Conservation (phyloP, 2,329 filamentous ascomycete species). For the Botryotinia globosa region DNA sequence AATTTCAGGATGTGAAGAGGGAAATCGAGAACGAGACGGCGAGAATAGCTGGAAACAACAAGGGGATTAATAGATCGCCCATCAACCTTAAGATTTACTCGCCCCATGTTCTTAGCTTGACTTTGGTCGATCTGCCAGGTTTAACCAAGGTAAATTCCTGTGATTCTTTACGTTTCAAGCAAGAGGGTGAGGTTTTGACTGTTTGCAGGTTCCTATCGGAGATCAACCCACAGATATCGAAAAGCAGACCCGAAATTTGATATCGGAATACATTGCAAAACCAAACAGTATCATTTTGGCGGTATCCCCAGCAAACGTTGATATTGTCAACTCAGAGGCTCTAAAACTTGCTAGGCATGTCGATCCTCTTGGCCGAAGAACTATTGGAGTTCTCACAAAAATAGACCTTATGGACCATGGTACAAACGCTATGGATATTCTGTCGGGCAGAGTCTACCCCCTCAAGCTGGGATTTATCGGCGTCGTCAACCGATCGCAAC, state of each 20-base stretch:
- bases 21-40: slow-evolving; percentile 98
- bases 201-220: slow-evolving; percentile 78
- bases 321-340: slow-evolving; percentile 97
- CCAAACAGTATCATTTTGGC: slow-evolving; percentile 97
- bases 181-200: slow-evolving; percentile 21
- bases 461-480: slow-evolving; percentile 97
- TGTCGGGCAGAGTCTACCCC: slow-evolving; percentile 95
- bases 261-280: slow-evolving; percentile 97
- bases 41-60: slow-evolving; percentile 92
- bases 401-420: slow-evolving; percentile 98
- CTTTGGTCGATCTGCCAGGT: slow-evolving; percentile 90
- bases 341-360: slow-evolving; percentile 96
- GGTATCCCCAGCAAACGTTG: slow-evolving; percentile 95
- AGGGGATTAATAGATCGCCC: slow-evolving; percentile 94
- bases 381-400: slow-evolving; percentile 96
- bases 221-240: slow-evolving; percentile 98
- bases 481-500: slow-evolving; percentile 95
- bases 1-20: slow-evolving; percentile 89
- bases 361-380: slow-evolving; percentile 88
- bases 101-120: slow-evolving; percentile 92
- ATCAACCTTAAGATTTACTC: slow-evolving; percentile 99
- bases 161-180: neutral
- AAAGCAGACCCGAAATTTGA: slow-evolving; percentile 94
- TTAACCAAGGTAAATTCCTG: slow-evolving; percentile 72
- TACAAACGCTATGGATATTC: slow-evolving; percentile 94